Percentiles rank a stretch among this genome's conserved stretches.
These are phyloP conservation scores for Pterulicium gracile DNA, from an alignment of 1,284 basidiomycete species.

Conservation along the genomic window DNA sequence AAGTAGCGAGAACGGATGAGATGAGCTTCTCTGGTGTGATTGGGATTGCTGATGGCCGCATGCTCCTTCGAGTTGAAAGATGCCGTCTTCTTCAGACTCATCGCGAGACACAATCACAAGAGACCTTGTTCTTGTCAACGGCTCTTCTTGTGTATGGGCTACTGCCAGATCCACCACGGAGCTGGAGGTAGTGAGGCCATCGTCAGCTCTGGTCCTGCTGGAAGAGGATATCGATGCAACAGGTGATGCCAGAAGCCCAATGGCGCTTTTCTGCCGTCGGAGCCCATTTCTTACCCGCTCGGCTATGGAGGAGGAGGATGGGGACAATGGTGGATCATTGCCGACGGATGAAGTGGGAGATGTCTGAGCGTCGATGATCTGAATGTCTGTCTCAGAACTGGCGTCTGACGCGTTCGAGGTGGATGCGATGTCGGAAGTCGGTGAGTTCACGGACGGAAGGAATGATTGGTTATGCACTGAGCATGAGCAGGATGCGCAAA, in stretches of 20 bases:
- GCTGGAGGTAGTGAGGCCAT: not conserved
- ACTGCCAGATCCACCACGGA: not conserved
- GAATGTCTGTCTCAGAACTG: not conserved
- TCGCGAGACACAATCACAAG: not conserved
- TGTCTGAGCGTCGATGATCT: not conserved
- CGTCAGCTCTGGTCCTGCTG: not conserved
- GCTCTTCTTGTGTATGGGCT: not conserved
- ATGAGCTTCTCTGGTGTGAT: not conserved
- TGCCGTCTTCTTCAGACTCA: not conserved
- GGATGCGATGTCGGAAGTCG: not conserved
- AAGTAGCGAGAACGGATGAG: not conserved
- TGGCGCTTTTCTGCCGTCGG: not conserved
- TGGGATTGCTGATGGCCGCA: constrained; percentile 1
- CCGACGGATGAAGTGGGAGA: not conserved
- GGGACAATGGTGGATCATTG: not conserved
- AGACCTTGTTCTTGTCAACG: not conserved
- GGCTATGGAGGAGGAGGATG: not conserved
- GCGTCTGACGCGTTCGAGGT: not conserved
- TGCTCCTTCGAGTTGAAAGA: not conserved
- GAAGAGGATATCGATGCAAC: not conserved
- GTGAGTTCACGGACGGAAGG: not conserved
- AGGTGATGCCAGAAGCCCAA: not conserved
- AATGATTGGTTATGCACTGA: not conserved
- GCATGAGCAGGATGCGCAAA: not conserved
- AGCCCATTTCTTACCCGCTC: not conserved